Evolutionary conservation across 805 yeast species (phyloP).

Genomic region (Yarrowia sp.): DNA sequence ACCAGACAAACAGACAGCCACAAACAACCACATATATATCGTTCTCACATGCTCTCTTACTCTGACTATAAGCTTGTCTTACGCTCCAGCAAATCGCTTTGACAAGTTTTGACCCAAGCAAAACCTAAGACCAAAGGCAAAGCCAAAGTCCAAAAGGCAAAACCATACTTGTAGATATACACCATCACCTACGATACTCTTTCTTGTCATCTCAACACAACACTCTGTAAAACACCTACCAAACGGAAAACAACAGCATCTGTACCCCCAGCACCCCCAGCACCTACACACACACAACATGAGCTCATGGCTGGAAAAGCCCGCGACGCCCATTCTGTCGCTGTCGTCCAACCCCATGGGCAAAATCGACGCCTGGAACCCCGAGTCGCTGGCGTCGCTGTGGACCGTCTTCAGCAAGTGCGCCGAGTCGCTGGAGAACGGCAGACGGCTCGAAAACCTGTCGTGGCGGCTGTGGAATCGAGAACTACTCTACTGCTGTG

Average conservation of each 20-base stretch:
- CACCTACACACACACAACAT: neutral
- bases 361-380: slow-evolving; percentile 24
- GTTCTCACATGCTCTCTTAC: too few relatives aligned
- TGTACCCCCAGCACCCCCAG: neutral
- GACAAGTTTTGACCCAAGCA: neutral
- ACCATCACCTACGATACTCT: neutral
- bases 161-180: neutral
- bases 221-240: neutral
- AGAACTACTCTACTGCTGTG: slow-evolving; percentile 15
- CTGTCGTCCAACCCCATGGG: slow-evolving; percentile 19
- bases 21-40: too few relatives aligned
- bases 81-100: too few relatives aligned
- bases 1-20: too few relatives aligned
- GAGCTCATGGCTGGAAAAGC: neutral
- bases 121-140: neutral
- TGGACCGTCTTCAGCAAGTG: slow-evolving; percentile 42
- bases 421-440: slow-evolving; percentile 40
- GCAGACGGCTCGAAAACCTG: slow-evolving; percentile 42
- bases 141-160: slow-evolving; percentile 6
- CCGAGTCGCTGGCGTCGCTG: slow-evolving; percentile 31
- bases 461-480: slow-evolving; percentile 42
- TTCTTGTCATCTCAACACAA: neutral
- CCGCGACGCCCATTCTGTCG: slow-evolving; percentile 5
- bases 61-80: too few relatives aligned
- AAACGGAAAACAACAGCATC: neutral